Evolutionary conservation across 2,329 filamentous ascomycete genomes (phyloP), one percentile per base, ranked within the genome.

Genomic region (Colletotrichum sp.): DNA sequence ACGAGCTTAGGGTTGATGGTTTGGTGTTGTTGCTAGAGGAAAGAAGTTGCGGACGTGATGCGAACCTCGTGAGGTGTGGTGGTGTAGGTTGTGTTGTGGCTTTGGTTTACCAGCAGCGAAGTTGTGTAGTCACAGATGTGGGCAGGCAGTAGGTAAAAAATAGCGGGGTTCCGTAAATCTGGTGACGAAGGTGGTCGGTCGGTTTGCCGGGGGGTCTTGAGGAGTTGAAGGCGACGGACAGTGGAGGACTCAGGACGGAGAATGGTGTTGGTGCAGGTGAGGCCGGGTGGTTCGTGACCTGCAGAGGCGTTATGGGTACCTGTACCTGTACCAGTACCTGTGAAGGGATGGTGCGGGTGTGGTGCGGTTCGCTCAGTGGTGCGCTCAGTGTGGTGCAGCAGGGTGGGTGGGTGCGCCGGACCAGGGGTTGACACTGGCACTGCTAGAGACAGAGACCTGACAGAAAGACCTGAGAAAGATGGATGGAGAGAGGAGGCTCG

Each of bases 161-260:
- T 76, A 76, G 75, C 75, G 75, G 75, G 75, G 71, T 75, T 52
- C 36, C 26, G 74, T 52, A 59, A 69, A 69, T 69, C 70, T 73
- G 74, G 74, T 76, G 74, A 76, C 74, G 70, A 74, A 74, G 32
- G 44, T 13, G 59, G 48, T 64, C 28, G 44, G 39, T 36, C 48
- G 65, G 30, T 74, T 68, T 65, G 26, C 28, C 39, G 48, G 28
- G 67, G 70, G 60, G 64, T 57, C 69, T 68, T 28, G 48, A 52
- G 44, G 44, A 52, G 44, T 52, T 57, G 64, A 67, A 57, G 36
- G 60, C 48, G 24, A 34, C 28, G 30, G 30, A 48, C 44, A 52
- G n/a, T n/a, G n/a, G n/a, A n/a, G 44, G n/a, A 22, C 44, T 13
- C 6, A 52, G 44, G 44, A 52, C 44, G 44, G 44, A 22, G n/a